Evolutionary conservation across 768 basidiomycete genomes (phyloP), one percentile per base, ranked within the genome.

Genomic region (Serpula lacrymans): DNA sequence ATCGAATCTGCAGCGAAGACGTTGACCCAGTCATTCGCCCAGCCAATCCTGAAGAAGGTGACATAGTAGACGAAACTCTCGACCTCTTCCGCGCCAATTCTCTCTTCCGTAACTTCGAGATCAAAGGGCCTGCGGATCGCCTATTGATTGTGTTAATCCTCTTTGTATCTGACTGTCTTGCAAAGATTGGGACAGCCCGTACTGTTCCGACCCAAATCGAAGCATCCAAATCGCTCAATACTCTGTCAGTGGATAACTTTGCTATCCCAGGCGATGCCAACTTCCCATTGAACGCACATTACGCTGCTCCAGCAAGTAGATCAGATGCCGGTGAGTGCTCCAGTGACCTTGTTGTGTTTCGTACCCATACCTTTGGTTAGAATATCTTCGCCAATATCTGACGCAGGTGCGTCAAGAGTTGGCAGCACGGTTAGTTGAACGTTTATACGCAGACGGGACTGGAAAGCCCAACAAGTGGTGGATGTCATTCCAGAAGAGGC

Each of bases 381-480:
- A 98, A 48, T 85, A 84, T 51, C 77, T 99, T 31, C 82, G 94
- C 22, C 81, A 84, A 52, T 98, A 98, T 68, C 73, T 99, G 41
- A 82, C 81, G 4, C 96, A 99, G 62, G 88, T 87, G 7, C 82
- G 96, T 35, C 91, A 96, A 64, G 96, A 99, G 58, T 71, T 94
- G 14, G 88, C 92, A 16, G 74, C 82, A 7, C 80, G 96, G 22
- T 65, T 99, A 36, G 79, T 92, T 11, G 92, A 94, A 55, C 74
- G 81, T 37, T 69, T 99, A 35, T 99, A 99, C 61, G 89, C 84
- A 27, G 91, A 95, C 59, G 93, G 93, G 5, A 85, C 88, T 3
- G 85, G 85, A 43, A 94, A 89, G 61, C 94, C 96, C 5, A 96
- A 88, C 74, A 99, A 99, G 65, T 99, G 96, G 96, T 99, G 96